Evolutionary conservation across 495 filamentous ascomycete genomes (phyloP).

Genomic region (Amphirosellinia nigrospora): DNA sequence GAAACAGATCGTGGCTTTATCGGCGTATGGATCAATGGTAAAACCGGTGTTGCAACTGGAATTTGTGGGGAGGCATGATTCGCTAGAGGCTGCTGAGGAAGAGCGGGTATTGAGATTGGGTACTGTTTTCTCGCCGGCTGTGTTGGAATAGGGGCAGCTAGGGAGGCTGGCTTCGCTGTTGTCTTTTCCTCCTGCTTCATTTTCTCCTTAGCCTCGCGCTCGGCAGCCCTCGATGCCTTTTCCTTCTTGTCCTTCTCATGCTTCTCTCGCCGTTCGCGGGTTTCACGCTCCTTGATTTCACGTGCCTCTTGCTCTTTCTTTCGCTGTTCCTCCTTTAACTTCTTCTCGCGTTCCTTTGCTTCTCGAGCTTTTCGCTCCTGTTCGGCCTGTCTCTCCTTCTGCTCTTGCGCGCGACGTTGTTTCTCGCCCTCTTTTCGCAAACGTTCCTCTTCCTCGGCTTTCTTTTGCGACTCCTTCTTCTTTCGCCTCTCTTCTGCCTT

Average conservation of each 20-base stretch:
- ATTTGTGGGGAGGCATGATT: slow-evolving; percentile 78
- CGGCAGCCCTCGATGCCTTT: slow-evolving; percentile 53
- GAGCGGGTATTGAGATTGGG: slow-evolving; percentile 59
- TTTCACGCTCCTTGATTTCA: slow-evolving; percentile 68
- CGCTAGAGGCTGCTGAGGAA: slow-evolving; percentile 49
- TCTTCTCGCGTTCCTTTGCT: slow-evolving; percentile 68
- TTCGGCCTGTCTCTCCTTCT: slow-evolving; percentile 81
- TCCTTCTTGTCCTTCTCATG: slow-evolving; percentile 64
- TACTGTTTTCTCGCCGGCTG: slow-evolving; percentile 55
- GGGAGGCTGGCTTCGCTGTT: slow-evolving; percentile 45
- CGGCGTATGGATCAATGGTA: slow-evolving; percentile 84
- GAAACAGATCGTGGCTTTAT: slow-evolving; percentile 76
- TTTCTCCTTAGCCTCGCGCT: slow-evolving; percentile 56
- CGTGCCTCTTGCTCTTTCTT: slow-evolving; percentile 56
- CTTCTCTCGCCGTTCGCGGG: slow-evolving; percentile 71
- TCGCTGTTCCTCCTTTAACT: slow-evolving; percentile 63
- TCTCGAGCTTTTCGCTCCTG: slow-evolving; percentile 81
- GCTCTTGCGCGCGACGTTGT: slow-evolving; percentile 77
- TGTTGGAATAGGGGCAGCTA: slow-evolving; percentile 46
- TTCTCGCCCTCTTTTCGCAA: slow-evolving; percentile 79
- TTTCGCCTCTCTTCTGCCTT: slow-evolving; percentile 89
- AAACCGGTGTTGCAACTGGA: slow-evolving; percentile 74
- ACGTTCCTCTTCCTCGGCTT: slow-evolving; percentile 86
- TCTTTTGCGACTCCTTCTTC: slow-evolving; percentile 91
- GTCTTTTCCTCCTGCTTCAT: slow-evolving; percentile 60